A percentile compares a stretch with the other conserved stretches of the same genome.
These are phyloP conservation scores for Hepatocystis sp. DNA, from an alignment of 169 alveolate genomes.

Conservation along the genomic window DNA sequence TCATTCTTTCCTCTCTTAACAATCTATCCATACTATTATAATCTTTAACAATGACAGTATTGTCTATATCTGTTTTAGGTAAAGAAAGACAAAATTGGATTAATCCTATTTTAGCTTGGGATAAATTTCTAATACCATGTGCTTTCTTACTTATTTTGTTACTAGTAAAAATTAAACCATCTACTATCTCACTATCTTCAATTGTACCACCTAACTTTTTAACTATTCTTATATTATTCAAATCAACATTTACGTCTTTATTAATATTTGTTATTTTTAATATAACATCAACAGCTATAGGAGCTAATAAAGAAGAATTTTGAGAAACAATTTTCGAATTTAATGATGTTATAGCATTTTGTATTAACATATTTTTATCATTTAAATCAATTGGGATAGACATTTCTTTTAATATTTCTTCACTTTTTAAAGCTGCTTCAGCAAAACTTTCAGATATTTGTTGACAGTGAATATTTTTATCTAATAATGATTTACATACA, in stretches of 20 bases:
- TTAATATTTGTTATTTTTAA: slow-evolving; percentile 82
- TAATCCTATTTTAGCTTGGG: slow-evolving; percentile 97
- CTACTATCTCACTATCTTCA: slow-evolving; percentile 98
- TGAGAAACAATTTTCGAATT: slow-evolving; percentile 98
- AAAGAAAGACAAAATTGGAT: slow-evolving; percentile 99
- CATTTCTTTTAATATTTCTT: slow-evolving; percentile 94
- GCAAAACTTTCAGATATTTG: slow-evolving; percentile 96
- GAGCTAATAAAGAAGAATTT: slow-evolving; percentile 96
- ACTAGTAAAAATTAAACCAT: slow-evolving; percentile 97
- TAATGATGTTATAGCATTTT: slow-evolving; percentile 97
- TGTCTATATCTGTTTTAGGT: slow-evolving; percentile 99
- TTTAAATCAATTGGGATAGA: slow-evolving; percentile 94
- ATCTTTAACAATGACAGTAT: slow-evolving; percentile 95
- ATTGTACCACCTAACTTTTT: slow-evolving; percentile 99
- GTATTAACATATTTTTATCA: slow-evolving; percentile 95
- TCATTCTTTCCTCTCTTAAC: slow-evolving; percentile 97
- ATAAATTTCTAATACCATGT: slow-evolving; percentile 96
- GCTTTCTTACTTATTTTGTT: slow-evolving; percentile 96
- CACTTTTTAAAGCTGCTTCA: slow-evolving; percentile 91
- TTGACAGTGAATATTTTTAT: slow-evolving; percentile 98
- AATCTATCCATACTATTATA: slow-evolving; percentile 94
- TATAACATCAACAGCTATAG: slow-evolving; percentile 99
- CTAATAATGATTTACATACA: slow-evolving; percentile 95
- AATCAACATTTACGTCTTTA: slow-evolving; percentile 90
- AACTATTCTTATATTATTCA: slow-evolving; percentile 90